Base-by-base conservation (phyloP, 1,284 basidiomycete species). In the Pascua sp. region DNA sequence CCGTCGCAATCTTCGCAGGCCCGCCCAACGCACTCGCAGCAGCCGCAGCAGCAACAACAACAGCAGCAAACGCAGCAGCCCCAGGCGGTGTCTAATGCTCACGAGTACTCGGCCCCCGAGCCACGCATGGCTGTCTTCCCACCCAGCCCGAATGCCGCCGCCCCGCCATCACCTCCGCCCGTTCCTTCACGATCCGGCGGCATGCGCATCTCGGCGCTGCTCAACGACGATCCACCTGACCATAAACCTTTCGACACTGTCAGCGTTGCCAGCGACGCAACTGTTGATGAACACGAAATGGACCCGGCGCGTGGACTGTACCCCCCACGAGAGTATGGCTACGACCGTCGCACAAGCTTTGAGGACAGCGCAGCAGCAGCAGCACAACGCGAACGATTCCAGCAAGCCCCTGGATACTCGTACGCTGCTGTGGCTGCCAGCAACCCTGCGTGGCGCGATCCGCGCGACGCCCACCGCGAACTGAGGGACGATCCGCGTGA, bases 71-170 rank as follows among this genome's bases (percentile, higher is more conserved):
- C 24, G 24, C 24, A 32, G 24, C 24, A 32, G 7, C 44, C 15
- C 13, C 38, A 11, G 37, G 10, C 13, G 11, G 17, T 15, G 11
- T 12, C 15, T 24, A 42, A 9, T 47, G 53, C 11, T 8, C 41
- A 42, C 45, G 52, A 53, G 38, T 53, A 15, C 37, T 44, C 17
- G 5, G 24, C 24, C 24, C 24, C 60, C n/a, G 64, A 67, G 56
- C 72, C 73, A 41, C 63, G 73, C 13, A 60, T 73, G 48, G 71
- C 69, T 24, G 66, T 71, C 38, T 73, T 73, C 61, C 73, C 73
- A 3, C 61, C 68, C 5, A 58, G 51, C n/a, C 63, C 65, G 7
- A 62, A 60, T 39, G 47, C 42, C 4, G 38, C 41, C 8, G 36
- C 51, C 2, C 47, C 48, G 13, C 54, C 39, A 11, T 51, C 42